Evolutionary conservation across 2,329 filamentous ascomycete species (phyloP), one percentile per base, ranked within the genome.

Genomic region (Trichocomaceae sp.): DNA sequence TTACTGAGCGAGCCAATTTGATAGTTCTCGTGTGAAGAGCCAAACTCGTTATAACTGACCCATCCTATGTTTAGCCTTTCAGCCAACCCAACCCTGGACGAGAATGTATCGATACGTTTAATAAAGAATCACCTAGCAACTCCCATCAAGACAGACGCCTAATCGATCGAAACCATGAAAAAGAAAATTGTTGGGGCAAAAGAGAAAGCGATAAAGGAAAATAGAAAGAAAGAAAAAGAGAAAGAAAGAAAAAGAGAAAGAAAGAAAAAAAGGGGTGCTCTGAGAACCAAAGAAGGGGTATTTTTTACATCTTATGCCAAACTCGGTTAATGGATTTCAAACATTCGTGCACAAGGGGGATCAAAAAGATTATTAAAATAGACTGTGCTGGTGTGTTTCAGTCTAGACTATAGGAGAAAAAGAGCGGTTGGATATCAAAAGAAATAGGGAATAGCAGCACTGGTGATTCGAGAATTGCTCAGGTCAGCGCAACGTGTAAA

Each of bases 401-500:
- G 54, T 52, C 41, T 52, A 15, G 29, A 17, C 37, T 50, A 47
- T 46, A 15, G n/a, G n/a, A 12, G 35, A n/a, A 47, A 57, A 51
- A 46, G 51, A 46, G 42, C 15, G 39, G 42, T 20, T 26, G 7
- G 45, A 15, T 42, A 52, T 53, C 69, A 74, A 61, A 76, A 74
- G 63, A 77, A 75, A 62, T 76, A 77, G 22, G 75, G 75, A 62
- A 77, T 75, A 13, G 73, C 70, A 41, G 74, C 73, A 47, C 75
- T 77, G 55, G n/a, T n/a, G n/a, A n/a, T n/a, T n/a, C n/a, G 1
- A 54, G 20, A 46, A 17, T 52, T 13, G 1, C 3, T 8, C 6
- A 41, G 19, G 44, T 57, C 37, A 55, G 44, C 31, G 12, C 31
- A 3, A 13, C 9, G 31, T 15, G 10, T 29, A 46, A 45, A 15